Evolutionary conservation across 2,329 filamentous ascomycete genomes (phyloP), one percentile per base, ranked within the genome.

Genomic region (Curvularia verruculosa): DNA sequence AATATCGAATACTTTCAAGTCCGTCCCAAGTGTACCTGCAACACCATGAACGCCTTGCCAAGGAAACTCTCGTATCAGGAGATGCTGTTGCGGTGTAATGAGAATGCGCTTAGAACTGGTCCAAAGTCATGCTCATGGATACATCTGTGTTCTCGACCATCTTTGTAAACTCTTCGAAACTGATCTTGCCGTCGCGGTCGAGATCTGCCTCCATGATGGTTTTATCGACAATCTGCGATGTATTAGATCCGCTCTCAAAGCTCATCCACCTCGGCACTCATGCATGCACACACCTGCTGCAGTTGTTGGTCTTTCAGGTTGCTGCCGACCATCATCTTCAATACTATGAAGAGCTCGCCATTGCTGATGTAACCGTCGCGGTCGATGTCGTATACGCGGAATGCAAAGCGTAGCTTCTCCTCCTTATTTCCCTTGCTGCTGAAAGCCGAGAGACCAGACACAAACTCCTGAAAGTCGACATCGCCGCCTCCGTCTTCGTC

Each of bases 301-400:
- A 99, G 81, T 81, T 99, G 95, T 80, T 97, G 92, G 78, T 99
- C 95, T 84, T 99, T 99, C 73, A 99, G 82, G 79, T 99, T 99
- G 82, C 91, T 97, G 58, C 95, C 95, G 49, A 99, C 95, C 95
- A 99, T 99, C 95, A 99, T 99, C 89, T 99, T 99, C 72, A 99
- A 85, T 73, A 99, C 95, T 72, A 99, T 98, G 79, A 98, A 99
- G 49, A 99, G 86, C 83, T 99, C 95, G 71, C 95, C 95, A 79
- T 99, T 99, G 82, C 91, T 96, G 75, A 99, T 99, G 81, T 91
- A 99, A 23, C 95, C 95, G 78, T 99, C 95, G 59, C 95, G 91
- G 79, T 99, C 95, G 73, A 99, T 98, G 78, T 99, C 95, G 83
- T 99, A 99, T 60, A 99, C 95, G 79, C 97, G 96, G 86, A 99